Percentiles rank a stretch among this genome's conserved stretches.
Evolutionary conservation across 192 early-diverging fungal genomes (phyloP).

Genomic region (Borealophlyctis nickersoniae): DNA sequence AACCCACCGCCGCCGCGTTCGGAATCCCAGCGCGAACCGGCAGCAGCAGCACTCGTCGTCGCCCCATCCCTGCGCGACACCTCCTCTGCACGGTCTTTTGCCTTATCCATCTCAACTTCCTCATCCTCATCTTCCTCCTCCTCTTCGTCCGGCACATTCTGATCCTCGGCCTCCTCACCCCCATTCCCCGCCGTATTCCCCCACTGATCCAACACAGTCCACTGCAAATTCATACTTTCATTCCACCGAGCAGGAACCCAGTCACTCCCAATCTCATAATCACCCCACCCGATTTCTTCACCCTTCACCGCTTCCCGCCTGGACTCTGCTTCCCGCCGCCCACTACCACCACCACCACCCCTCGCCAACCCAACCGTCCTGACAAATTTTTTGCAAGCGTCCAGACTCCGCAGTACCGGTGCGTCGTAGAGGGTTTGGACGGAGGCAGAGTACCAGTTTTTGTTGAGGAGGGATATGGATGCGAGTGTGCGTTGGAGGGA

Average conservation of each 20-base stretch:
- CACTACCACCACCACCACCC: not conserved
- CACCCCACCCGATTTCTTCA: not conserved
- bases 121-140: not conserved
- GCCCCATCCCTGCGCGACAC: not conserved
- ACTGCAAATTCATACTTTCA: not conserved
- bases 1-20: not conserved
- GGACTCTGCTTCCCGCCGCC: too few species aligned
- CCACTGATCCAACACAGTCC: not conserved
- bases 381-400: not conserved
- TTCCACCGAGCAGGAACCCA: too few species aligned
- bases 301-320: too few species aligned
- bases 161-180: not conserved
- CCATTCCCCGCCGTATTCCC: not conserved
- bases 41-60: not conserved
- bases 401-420: not conserved
- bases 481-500: not conserved
- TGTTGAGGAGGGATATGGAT: not conserved
- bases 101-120: too few species aligned
- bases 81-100: too few species aligned
- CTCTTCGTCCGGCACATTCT: not conserved
- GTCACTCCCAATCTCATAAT: not conserved
- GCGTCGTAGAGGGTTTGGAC: not conserved
- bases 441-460: not conserved
- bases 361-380: not conserved
- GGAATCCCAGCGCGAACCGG: too few species aligned